Evolutionary conservation across 192 early-diverging fungal species (phyloP).

Genomic region (Linnemannia elongata): DNA sequence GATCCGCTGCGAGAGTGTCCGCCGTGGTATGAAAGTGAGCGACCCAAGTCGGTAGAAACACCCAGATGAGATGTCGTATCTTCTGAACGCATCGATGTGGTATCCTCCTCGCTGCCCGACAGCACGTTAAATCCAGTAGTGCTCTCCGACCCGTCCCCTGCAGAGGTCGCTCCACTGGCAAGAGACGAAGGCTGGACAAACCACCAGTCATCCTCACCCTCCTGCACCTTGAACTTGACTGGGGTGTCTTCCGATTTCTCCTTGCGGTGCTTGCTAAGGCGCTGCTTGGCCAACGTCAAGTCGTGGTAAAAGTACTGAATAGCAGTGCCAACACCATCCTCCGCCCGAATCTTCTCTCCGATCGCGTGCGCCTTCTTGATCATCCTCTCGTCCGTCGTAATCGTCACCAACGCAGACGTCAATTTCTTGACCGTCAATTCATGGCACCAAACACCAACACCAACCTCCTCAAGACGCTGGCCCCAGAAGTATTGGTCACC

Average conservation of each 20-base stretch:
- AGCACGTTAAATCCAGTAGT: slow-evolving; percentile 31
- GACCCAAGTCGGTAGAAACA: slow-evolving; percentile 19
- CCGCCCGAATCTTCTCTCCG: slow-evolving; percentile 68
- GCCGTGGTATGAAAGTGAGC: slow-evolving; percentile 14
- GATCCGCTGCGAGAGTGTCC: slow-evolving; percentile 3
- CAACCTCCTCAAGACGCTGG: slow-evolving; percentile 73
- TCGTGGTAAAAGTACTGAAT: slow-evolving; percentile 75
- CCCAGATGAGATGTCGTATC: slow-evolving; percentile 6
- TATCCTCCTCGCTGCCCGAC: slow-evolving; percentile 45
- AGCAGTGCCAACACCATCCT: slow-evolving; percentile 72
- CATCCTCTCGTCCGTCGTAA: slow-evolving; percentile 72
- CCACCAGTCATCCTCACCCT: slow-evolving; percentile 47
- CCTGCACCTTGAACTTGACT: slow-evolving; percentile 32
- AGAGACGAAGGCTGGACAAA: slow-evolving; percentile 30
- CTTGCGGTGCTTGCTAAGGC: slow-evolving; percentile 45
- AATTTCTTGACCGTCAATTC: slow-evolving; percentile 68
- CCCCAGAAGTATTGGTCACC: slow-evolving; percentile 83
- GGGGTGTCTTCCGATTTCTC: slow-evolving; percentile 42
- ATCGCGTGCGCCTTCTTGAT: slow-evolving; percentile 60
- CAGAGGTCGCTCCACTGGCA: slow-evolving; percentile 37
- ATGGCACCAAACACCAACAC: slow-evolving; percentile 70
- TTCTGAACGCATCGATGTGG: slow-evolving; percentile 21
- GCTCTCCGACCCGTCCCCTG: slow-evolving; percentile 37
- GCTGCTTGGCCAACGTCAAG: slow-evolving; percentile 63
- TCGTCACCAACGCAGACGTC: slow-evolving; percentile 58